phyloP scores from a whole-genome alignment of 768 basidiomycete species.

The Suillus subluteus region DNA sequence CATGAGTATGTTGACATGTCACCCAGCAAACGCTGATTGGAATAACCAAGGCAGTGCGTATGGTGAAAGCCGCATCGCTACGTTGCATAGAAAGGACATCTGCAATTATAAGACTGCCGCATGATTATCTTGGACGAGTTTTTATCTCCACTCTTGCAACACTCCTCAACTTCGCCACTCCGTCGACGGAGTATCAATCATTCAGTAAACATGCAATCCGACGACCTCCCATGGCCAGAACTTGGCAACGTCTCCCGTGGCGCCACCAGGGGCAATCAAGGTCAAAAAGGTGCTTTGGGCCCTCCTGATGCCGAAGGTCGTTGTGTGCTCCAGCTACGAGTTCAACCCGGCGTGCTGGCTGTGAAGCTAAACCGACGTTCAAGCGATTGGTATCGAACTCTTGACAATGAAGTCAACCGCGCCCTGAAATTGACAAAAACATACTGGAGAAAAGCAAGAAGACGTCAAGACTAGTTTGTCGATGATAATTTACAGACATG shows the following conservation, averaged over 20 bases:
- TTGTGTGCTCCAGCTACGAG: slow-evolving; percentile 75
- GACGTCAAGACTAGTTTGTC: slow-evolving; percentile 71
- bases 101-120: slow-evolving; percentile 39
- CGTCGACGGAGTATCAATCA: slow-evolving; percentile 7
- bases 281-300: slow-evolving; percentile 79
- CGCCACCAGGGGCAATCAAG: slow-evolving; percentile 84
- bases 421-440: slow-evolving; percentile 86
- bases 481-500: slow-evolving; percentile 5
- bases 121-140: slow-evolving; percentile 40
- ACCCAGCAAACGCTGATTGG: slow-evolving; percentile 33
- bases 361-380: slow-evolving; percentile 75
- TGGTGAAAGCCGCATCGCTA: slow-evolving; percentile 42
- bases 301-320: slow-evolving; percentile 77
- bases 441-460: slow-evolving; percentile 81
- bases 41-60: slow-evolving; percentile 31
- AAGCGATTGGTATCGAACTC: slow-evolving; percentile 81
- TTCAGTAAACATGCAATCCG: slow-evolving; percentile 45
- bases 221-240: slow-evolving; percentile 88
- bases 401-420: slow-evolving; percentile 78
- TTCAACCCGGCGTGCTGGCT: slow-evolving; percentile 81
- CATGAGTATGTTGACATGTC: slow-evolving; percentile 42
- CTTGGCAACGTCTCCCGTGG: slow-evolving; percentile 84
- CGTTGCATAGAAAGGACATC: slow-evolving; percentile 26
- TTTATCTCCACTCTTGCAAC: slow-evolving; percentile 40
- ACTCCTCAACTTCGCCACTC: slow-evolving; percentile 23